Evolutionary conservation across 345 rosid genomes (phyloP).

Genomic region (Syzygium oleosum): DNA sequence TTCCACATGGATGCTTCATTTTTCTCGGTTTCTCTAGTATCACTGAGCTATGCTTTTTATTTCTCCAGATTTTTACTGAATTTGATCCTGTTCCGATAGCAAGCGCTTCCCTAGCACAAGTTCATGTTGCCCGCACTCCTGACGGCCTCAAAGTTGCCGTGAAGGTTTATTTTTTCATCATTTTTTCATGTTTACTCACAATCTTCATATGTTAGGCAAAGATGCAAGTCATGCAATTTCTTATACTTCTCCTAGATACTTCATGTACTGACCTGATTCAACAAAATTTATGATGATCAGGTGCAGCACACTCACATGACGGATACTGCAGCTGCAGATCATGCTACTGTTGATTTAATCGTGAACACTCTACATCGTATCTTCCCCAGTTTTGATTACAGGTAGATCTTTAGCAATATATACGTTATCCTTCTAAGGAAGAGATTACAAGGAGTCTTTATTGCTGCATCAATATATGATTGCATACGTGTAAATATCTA

Average conservation of each 20-base stretch:
- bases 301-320: conserved; percentile 95
- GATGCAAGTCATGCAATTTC: neutral
- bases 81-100: conserved; percentile 92
- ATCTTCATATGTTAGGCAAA: neutral
- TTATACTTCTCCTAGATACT: neutral
- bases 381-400: conserved; percentile 91
- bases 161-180: conserved; percentile 46
- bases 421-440: neutral
- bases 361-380: conserved; percentile 76
- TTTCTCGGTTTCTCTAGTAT: neutral
- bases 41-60: neutral
- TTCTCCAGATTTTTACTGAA: conserved; percentile 52
- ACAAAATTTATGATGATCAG: conserved; percentile 28
- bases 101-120: conserved; percentile 99
- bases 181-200: neutral
- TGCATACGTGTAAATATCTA: neutral
- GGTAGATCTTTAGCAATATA: conserved; percentile 25
- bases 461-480: neutral
- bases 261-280: neutral
- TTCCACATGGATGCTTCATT: neutral
- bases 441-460: neutral
- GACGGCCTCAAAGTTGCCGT: conserved; percentile 86
- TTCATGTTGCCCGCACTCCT: conserved; percentile 75
- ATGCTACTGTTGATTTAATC: conserved; percentile 65
- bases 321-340: conserved; percentile 87